phyloP scores from a whole-genome alignment of 768 basidiomycete genomes.

The Pleurotus platypus region DNA sequence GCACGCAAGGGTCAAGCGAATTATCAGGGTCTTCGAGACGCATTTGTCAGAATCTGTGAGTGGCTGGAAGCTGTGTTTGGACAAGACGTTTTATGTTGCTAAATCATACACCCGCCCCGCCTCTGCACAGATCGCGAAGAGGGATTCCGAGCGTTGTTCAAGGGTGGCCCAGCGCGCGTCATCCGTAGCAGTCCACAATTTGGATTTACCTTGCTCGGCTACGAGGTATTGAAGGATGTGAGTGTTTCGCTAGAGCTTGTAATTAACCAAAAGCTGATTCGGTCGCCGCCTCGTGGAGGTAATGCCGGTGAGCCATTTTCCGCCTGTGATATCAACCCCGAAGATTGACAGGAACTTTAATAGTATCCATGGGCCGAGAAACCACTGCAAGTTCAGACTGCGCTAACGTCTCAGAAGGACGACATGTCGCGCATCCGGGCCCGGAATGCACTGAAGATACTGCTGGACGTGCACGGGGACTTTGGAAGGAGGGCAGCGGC shows the following conservation, averaged over 20 bases:
- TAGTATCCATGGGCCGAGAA: conserved; percentile 83
- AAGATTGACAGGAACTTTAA: conserved; percentile 10
- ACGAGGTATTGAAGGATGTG: conserved; percentile 66
- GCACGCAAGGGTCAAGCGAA: conserved; percentile 85
- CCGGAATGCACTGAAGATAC: conserved; percentile 90
- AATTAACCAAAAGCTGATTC: neutral
- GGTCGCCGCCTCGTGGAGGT: conserved; percentile 4
- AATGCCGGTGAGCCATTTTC: conserved; percentile 10
- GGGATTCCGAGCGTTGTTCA: conserved; percentile 86
- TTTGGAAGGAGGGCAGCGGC: conserved; percentile 62
- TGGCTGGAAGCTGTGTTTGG: conserved; percentile 16
- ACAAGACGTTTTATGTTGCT: neutral
- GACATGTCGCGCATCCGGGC: conserved; percentile 89
- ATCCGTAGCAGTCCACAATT: conserved; percentile 91
- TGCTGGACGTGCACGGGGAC: conserved; percentile 88
- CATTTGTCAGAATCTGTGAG: conserved; percentile 87
- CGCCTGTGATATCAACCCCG: conserved; percentile 1
- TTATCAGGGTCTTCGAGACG: conserved; percentile 89
- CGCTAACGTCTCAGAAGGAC: conserved; percentile 60
- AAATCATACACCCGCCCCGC: conserved; percentile 12
- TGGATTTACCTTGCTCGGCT: conserved; percentile 86
- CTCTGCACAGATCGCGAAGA: conserved; percentile 71
- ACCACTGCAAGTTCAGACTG: conserved; percentile 65
- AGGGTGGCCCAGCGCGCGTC: conserved; percentile 86
- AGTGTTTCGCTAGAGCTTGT: conserved; percentile 11